A percentile compares a stretch with the other conserved stretches of the same genome.
These are phyloP conservation scores for Striga asiatica DNA, from an alignment of 257 asterid species.

Conservation along the genomic window DNA sequence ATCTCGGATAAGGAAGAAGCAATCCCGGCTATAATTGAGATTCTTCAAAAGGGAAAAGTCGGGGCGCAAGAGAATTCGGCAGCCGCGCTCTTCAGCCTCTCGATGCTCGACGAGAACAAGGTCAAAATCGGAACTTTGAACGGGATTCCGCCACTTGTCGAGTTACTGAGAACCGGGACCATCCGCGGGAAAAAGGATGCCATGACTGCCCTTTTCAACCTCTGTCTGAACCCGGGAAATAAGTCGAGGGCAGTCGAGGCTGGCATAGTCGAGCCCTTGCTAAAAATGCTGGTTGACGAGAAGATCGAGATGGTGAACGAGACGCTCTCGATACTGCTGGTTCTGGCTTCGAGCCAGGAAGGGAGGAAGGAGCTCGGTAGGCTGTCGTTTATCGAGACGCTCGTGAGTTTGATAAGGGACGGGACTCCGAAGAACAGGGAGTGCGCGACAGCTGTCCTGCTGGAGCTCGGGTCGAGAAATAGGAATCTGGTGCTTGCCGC, in stretches of 20 bases:
- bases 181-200: constrained; percentile 84
- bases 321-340: constrained; percentile 41
- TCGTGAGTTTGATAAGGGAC: constrained; percentile 40
- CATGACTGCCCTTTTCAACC: constrained; percentile 63
- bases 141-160: constrained; percentile 68
- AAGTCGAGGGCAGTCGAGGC: constrained; percentile 52
- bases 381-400: constrained; percentile 46
- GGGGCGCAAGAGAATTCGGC: constrained; percentile 79
- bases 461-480: constrained; percentile 50
- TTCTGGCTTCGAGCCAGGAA: constrained; percentile 41
- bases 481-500: constrained; percentile 64
- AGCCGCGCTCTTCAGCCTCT: constrained; percentile 75
- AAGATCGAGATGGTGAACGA: constrained; percentile 67
- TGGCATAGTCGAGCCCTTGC: constrained; percentile 45
- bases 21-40: constrained; percentile 54
- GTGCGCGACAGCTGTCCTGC: constrained; percentile 72
- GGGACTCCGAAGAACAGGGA: constrained; percentile 73
- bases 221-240: constrained; percentile 49
- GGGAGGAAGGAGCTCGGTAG: constrained; percentile 63
- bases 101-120: constrained; percentile 79
- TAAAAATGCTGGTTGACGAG: constrained; percentile 32
- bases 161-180: constrained; percentile 42
- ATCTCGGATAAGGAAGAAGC: constrained; percentile 44
- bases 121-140: constrained; percentile 45
- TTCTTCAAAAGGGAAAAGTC: constrained; percentile 37